A percentile compares a stretch with the other conserved stretches of the same genome.
Conservation (phyloP, 1,284 basidiomycete species). For the Cryptococcus jaspeensis region DNA sequence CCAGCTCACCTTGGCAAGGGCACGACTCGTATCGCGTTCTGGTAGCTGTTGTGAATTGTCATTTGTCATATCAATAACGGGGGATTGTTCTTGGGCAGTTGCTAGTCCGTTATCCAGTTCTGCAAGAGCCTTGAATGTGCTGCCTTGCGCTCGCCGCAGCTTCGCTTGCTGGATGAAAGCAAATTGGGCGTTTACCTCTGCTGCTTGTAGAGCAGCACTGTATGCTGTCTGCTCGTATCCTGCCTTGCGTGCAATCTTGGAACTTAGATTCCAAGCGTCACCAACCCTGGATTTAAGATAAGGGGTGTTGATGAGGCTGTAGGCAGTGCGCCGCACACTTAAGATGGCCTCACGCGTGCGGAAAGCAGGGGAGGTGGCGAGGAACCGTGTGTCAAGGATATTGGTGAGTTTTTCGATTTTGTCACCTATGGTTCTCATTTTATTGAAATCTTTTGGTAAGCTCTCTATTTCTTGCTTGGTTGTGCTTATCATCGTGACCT, state of each 20-base stretch:
- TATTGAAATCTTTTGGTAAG: constrained; percentile 10
- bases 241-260: constrained; percentile 93
- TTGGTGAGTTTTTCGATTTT: constrained; percentile 20
- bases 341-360: constrained; percentile 87
- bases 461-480: constrained; percentile 33
- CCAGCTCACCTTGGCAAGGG: constrained; percentile 65
- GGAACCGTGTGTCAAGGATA: constrained; percentile 38
- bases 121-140: constrained; percentile 81
- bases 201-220: constrained; percentile 89
- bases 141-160: constrained; percentile 74
- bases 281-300: constrained; percentile 64
- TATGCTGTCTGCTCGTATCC: constrained; percentile 97
- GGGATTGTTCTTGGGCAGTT: constrained; percentile 11
- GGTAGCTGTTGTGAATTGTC: constrained; percentile 48
- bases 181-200: constrained; percentile 70
- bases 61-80: constrained; percentile 50
- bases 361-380: constrained; percentile 78
- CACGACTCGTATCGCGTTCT: constrained; percentile 48
- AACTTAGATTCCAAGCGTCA: constrained; percentile 84
- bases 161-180: constrained; percentile 92
- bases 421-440: constrained; percentile 9
- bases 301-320: constrained; percentile 54
- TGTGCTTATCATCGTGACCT: constrained; percentile 75
- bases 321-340: constrained; percentile 84
- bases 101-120: constrained; percentile 79